These are phyloP conservation scores for Erysimum cheiri DNA, from an alignment of 441 rosid species.

Conservation along the genomic window DNA sequence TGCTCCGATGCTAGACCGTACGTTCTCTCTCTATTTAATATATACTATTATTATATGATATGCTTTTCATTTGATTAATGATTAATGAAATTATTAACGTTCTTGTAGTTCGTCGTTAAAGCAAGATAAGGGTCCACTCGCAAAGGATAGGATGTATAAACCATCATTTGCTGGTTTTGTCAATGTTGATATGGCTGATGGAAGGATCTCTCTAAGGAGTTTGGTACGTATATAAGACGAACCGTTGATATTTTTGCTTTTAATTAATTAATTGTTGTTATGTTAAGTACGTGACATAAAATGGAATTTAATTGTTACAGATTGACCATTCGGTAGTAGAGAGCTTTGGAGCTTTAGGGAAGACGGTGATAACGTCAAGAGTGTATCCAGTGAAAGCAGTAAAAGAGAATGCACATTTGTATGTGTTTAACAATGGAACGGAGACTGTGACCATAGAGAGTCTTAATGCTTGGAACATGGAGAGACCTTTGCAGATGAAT, in stretches of 20 bases:
- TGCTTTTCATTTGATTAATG: background rate
- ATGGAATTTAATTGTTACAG: slow-evolving; percentile 38
- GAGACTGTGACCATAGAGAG: slow-evolving; percentile 55
- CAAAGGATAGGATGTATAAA: slow-evolving; percentile 51
- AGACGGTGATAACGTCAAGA: slow-evolving; percentile 71
- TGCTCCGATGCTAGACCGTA: slow-evolving; percentile 90
- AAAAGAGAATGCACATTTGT: slow-evolving; percentile 53
- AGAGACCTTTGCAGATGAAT: slow-evolving; percentile 51
- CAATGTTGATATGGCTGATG: slow-evolving; percentile 62
- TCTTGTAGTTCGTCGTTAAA: slow-evolving; percentile 59
- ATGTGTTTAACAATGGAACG: slow-evolving; percentile 79
- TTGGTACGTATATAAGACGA: slow-evolving; percentile 43
- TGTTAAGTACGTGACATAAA: background rate
- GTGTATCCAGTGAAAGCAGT: slow-evolving; percentile 76
- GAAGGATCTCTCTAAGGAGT: slow-evolving; percentile 68
- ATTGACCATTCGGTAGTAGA: slow-evolving; percentile 83
- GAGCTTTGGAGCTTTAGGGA: slow-evolving; percentile 78
- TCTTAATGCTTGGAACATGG: slow-evolving; percentile 82
- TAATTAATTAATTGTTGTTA: background rate
- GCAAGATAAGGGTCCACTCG: slow-evolving; percentile 20
- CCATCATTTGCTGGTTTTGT: slow-evolving; percentile 86
- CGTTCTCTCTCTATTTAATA: background rate
- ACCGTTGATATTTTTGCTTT: background rate
- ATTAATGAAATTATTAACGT: slow-evolving; percentile 5
- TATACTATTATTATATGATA: background rate